These are phyloP conservation scores for Candida fluviatilis DNA, from an alignment of 805 yeast genomes.

Conservation along the genomic window DNA sequence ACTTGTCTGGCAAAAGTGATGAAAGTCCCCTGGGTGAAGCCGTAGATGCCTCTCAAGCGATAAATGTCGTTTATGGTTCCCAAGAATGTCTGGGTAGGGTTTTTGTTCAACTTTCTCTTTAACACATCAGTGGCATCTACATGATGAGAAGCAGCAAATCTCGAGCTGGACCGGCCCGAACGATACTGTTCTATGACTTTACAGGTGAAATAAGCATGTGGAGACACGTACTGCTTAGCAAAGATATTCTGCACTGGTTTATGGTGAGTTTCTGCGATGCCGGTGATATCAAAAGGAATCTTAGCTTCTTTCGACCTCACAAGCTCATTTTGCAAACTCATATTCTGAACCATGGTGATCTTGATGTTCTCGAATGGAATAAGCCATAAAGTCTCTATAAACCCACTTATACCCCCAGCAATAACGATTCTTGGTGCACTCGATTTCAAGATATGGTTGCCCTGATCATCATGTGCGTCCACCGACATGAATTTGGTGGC, in stretches of 20 bases:
- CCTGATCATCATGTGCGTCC: constrained; percentile 24
- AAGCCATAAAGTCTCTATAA: constrained; percentile 74
- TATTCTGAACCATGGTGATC: constrained; percentile 73
- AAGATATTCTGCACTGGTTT: constrained; percentile 21
- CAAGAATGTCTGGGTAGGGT: constrained; percentile 51
- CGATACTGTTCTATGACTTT: constrained; percentile 27
- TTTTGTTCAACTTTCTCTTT: constrained; percentile 38
- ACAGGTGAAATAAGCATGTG: constrained; percentile 37
- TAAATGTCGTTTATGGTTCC: constrained; percentile 64
- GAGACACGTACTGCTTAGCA: constrained; percentile 34
- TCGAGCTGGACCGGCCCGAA: constrained; percentile 17
- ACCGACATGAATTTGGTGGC: constrained; percentile 64
- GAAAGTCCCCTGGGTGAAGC: constrained; percentile 76
- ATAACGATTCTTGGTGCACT: constrained; percentile 77
- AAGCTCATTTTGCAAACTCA: constrained; percentile 30
- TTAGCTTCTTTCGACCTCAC: constrained; percentile 13
- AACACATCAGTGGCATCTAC: constrained; percentile 16
- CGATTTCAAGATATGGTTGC: constrained; percentile 49
- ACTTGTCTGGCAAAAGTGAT: constrained; percentile 83
- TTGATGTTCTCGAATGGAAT: constrained; percentile 91
- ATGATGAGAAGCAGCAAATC: constrained; percentile 16
- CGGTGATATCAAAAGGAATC: constrained; percentile 24
- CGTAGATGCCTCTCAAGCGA: constrained; percentile 63
- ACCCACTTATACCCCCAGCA: constrained; percentile 83
- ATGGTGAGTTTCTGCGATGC: constrained; percentile 20